Base-by-base conservation (phyloP, 768 basidiomycete genomes). In the Rhizopogon roseolus region DNA sequence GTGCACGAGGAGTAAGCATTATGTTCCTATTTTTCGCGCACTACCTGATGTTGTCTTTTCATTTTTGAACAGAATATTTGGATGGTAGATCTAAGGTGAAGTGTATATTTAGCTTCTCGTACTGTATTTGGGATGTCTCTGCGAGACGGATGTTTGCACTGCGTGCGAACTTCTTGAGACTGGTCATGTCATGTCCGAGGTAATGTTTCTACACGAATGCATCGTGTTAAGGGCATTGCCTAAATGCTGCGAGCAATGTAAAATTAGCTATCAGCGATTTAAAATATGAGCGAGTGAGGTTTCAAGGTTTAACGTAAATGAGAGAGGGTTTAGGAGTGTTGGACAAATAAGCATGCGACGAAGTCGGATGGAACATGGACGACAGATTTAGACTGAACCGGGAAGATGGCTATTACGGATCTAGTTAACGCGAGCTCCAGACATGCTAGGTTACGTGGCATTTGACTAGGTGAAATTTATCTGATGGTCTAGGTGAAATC, bases 1-100 rank as follows among this genome's bases (percentile, higher is more conserved):
- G 61, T 80, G n/a, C 70, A 71, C 51, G 70, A 73, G 56, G 74
- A 74, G 64, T 63, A 56, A 52, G 66, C 60, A 10, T 14, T 10
- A 7, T 14, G n/a, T 41, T 14, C 17, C n/a, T 41, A n/a, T 50
- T 41, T 13, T n/a, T 25, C 6, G 19, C 27, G 17, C 17, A 39
- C n/a, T 3, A 13, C 25, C 17, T 17, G 25, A 17, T 55, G 17
- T 41, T 16, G 13, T 29, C 49, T 16, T 8, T 22, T 19, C 2
- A 17, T 14, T 10, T 9, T n/a, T 28, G 17, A 29, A 25, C 39
- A 56, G 55, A 41, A 4, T 46, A 6, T 56, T 54, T 46, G 53
- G 53, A 19, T 56, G 53, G 55, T 56, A 49, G 34, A 19, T 34
- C 11, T 2, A 36, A 36, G 34, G 34, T 36, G 34, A 36, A 36